A percentile compares a stretch with the other conserved stretches of the same genome.
Evolutionary conservation across 2,329 filamentous ascomycete species (phyloP).

Genomic region (Ophiosphaerella herpotricha): DNA sequence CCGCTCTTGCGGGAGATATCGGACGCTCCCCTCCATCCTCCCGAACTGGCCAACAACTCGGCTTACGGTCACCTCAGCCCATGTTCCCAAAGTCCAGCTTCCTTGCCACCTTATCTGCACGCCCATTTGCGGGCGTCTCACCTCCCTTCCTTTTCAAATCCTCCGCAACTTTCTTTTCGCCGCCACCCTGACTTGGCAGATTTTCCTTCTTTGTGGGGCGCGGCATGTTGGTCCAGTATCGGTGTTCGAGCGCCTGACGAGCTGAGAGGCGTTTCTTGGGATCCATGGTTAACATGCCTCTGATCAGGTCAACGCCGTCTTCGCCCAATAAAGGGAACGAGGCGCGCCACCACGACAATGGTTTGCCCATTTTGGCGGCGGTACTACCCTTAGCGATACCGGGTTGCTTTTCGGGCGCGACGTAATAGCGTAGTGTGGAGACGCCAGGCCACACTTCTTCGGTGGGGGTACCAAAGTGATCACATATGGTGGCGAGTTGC

Average conservation of each 20-base stretch:
- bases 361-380: slow-evolving; percentile 62
- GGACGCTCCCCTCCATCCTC: neutral
- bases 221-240: slow-evolving; percentile 85
- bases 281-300: slow-evolving; percentile 82
- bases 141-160: slow-evolving; percentile 80
- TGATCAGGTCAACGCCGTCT: slow-evolving; percentile 84
- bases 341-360: slow-evolving; percentile 72
- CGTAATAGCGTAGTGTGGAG: slow-evolving; percentile 76
- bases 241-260: slow-evolving; percentile 75
- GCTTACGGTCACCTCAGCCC: slow-evolving; percentile 9
- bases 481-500: slow-evolving; percentile 82
- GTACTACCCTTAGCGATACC: slow-evolving; percentile 32
- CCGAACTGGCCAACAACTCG: neutral
- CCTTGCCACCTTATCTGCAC: slow-evolving; percentile 76
- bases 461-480: slow-evolving; percentile 84
- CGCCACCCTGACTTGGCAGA: slow-evolving; percentile 76
- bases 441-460: slow-evolving; percentile 97
- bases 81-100: slow-evolving; percentile 60
- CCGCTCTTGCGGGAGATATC: too few relatives aligned
- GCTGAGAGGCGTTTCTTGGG: slow-evolving; percentile 84
- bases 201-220: slow-evolving; percentile 81
- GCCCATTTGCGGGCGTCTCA: slow-evolving; percentile 59
- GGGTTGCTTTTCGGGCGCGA: slow-evolving; percentile 60
- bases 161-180: slow-evolving; percentile 73
- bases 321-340: slow-evolving; percentile 81